A percentile compares a stretch with the other conserved stretches of the same genome.
phyloP scores from a whole-genome alignment of 176 grass and related monocot species.

The Musa beccarii region DNA sequence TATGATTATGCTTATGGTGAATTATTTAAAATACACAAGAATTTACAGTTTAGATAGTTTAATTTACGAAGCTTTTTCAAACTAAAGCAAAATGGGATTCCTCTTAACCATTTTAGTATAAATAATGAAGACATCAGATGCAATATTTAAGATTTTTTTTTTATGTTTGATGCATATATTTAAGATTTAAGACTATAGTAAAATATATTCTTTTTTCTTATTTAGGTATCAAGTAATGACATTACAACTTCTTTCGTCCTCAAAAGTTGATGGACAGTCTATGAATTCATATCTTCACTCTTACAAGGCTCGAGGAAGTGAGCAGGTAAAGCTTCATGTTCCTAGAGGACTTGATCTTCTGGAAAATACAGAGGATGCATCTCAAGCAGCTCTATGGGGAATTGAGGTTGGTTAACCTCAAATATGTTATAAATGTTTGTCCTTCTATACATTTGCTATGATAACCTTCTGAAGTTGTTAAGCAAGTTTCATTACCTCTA shows the following conservation, averaged over 20 bases:
- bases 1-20: too few relatives aligned
- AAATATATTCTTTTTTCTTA: background rate
- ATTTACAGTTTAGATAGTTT: too few relatives aligned
- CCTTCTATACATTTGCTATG: background rate
- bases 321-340: conserved; percentile 66
- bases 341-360: conserved; percentile 76
- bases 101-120: too few relatives aligned
- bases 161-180: conserved; percentile 3
- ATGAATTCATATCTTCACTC: conserved; percentile 3
- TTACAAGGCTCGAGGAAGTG: conserved; percentile 27
- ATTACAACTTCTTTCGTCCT: conserved; percentile 54
- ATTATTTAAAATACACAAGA: too few relatives aligned
- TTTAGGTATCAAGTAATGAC: conserved; percentile 77
- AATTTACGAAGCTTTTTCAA: too few relatives aligned
- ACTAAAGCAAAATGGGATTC: too few relatives aligned
- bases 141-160: conserved; percentile 1
- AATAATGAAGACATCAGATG: too few relatives aligned
- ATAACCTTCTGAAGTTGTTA: conserved; percentile 3
- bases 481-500: conserved; percentile 51
- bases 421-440: background rate
- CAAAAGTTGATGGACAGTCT: conserved; percentile 21
- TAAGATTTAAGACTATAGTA: background rate
- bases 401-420: conserved; percentile 55
- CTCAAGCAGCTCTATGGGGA: conserved; percentile 89
- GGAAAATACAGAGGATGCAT: conserved; percentile 71